phyloP scores from a whole-genome alignment of 345 rosid species.

The Boechera stricta region DNA sequence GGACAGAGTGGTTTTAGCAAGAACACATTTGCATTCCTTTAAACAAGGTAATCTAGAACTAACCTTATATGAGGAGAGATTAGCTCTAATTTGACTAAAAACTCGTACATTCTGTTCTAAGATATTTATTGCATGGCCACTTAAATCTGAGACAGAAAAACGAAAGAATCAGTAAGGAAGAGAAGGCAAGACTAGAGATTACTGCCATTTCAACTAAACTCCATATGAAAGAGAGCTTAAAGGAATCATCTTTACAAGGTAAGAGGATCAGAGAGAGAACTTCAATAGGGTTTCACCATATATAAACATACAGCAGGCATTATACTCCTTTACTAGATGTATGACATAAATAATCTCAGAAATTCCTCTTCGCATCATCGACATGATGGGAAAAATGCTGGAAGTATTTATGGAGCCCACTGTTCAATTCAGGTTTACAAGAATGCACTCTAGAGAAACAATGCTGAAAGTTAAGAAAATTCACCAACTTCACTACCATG shows the following conservation, averaged over 20 bases:
- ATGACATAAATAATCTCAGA: not conserved
- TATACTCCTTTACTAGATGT: slow-evolving; percentile 16
- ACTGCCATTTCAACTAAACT: slow-evolving; percentile 16
- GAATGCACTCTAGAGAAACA: not conserved
- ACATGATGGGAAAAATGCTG: too few relatives aligned
- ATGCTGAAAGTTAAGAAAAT: not conserved
- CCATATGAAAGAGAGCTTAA: slow-evolving; percentile 4
- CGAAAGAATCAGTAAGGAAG: slow-evolving; percentile 14
- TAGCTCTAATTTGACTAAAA: slow-evolving; percentile 71
- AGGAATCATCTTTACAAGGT: slow-evolving; percentile 8
- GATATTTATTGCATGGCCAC: slow-evolving; percentile 61
- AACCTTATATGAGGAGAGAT: slow-evolving; percentile 78
- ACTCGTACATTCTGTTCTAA: slow-evolving; percentile 79
- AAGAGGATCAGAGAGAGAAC: not conserved
- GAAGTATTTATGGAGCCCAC: too few relatives aligned
- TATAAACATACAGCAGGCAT: not conserved
- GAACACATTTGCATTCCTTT: not conserved
- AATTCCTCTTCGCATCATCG: too few relatives aligned
- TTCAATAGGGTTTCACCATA: not conserved
- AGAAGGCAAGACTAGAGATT: not conserved
- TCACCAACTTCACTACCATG: not conserved
- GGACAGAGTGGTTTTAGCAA: not conserved
- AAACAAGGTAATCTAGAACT: slow-evolving; percentile 17
- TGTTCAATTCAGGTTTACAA: not conserved
- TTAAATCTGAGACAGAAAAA: slow-evolving; percentile 60